phyloP scores from a whole-genome alignment of 306 rosid genomes.

The Medicago lupulina region DNA sequence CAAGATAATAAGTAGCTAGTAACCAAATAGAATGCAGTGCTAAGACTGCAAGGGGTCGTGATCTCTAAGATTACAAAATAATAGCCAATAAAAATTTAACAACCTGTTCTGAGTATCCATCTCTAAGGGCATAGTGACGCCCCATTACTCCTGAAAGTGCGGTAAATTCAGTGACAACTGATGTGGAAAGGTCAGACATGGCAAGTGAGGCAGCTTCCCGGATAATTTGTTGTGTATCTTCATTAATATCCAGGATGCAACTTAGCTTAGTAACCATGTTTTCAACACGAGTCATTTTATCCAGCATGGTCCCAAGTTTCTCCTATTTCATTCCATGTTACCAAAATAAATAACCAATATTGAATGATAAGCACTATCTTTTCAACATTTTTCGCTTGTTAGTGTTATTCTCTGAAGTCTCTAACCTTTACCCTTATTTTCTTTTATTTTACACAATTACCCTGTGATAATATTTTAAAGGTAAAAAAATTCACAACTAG shows the following conservation, averaged over 20 bases:
- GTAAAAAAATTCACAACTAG: neutral
- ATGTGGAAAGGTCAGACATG: conserved; percentile 95
- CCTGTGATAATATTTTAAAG: conserved; percentile 4
- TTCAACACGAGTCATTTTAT: conserved; percentile 82
- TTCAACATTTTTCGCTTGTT: conserved; percentile 22
- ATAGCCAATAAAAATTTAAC: conserved; percentile 24
- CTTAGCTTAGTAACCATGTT: conserved; percentile 60
- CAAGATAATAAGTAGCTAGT: conserved; percentile 26
- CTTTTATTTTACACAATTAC: neutral
- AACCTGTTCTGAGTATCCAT: conserved; percentile 92
- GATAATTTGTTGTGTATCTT: conserved; percentile 53
- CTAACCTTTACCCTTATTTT: conserved; percentile 13
- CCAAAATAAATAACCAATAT: conserved; percentile 38
- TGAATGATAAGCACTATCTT: conserved; percentile 30
- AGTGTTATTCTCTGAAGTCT: conserved; percentile 29
- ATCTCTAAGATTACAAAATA: neutral
- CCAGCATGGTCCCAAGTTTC: conserved; percentile 94
- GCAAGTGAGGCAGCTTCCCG: conserved; percentile 91
- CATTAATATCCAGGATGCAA: conserved; percentile 59
- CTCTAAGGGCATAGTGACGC: conserved; percentile 90
- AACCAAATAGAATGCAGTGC: conserved; percentile 19
- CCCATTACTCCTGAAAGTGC: conserved; percentile 96
- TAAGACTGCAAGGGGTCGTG: neutral
- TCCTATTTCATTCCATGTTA: conserved; percentile 64
- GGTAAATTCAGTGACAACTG: conserved; percentile 94